Conservation (phyloP, 2,329 filamentous ascomycete species). For the Sporothrix inflata region DNA sequence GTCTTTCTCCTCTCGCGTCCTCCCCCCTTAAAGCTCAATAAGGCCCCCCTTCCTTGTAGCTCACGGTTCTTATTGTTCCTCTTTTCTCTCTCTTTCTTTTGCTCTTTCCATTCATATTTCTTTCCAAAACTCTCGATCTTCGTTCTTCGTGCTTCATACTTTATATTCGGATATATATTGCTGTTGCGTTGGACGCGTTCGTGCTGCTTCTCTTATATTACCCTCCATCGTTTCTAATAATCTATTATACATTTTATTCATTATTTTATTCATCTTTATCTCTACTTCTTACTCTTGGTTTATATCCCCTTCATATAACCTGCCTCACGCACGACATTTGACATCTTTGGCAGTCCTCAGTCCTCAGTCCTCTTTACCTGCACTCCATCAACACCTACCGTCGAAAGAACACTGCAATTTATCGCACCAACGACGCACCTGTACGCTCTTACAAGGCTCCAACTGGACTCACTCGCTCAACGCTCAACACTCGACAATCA, state of each 20-base stretch:
- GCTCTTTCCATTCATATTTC: not conserved
- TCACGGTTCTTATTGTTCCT: not conserved
- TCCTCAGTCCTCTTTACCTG: too few species aligned
- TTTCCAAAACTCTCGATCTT: not conserved
- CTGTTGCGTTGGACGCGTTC: not conserved
- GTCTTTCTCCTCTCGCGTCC: not conserved
- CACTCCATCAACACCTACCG: not conserved
- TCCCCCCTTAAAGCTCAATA: slow-evolving; percentile 12
- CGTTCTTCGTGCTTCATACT: not conserved
- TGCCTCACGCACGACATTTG: not conserved
- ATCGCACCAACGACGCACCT: not conserved
- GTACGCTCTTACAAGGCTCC: not conserved
- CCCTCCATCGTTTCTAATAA: slow-evolving; percentile 1
- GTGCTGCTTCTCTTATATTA: slow-evolving; percentile 4
- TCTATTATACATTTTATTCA: not conserved
- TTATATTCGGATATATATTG: slow-evolving; percentile 8
- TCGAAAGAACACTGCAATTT: not conserved
- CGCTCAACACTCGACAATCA: not conserved
- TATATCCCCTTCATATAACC: not conserved
- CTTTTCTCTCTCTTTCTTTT: not conserved
- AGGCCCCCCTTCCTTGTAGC: slow-evolving; percentile 3
- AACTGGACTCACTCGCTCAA: not conserved
- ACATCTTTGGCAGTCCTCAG: not conserved
- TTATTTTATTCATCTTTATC: not conserved
- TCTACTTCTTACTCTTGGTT: not conserved